phyloP scores from a whole-genome alignment of 805 yeast species.

The Candida coleopterorum region DNA sequence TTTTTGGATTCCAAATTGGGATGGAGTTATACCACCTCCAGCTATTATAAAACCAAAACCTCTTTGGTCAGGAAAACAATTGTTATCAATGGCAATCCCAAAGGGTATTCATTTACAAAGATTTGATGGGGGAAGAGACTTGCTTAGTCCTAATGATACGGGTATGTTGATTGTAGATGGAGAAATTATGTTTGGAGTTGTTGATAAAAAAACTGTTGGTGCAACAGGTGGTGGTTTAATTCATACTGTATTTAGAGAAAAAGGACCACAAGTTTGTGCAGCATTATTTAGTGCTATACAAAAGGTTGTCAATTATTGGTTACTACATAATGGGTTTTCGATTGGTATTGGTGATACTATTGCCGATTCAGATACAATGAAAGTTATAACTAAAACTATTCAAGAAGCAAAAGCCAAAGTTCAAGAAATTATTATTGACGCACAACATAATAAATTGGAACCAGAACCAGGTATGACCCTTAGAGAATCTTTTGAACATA shows the following conservation, averaged over 20 bases:
- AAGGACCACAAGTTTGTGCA: constrained; percentile 89
- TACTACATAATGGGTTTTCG: constrained; percentile 93
- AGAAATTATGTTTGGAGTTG: constrained; percentile 95
- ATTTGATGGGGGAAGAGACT: constrained; percentile 83
- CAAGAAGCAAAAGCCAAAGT: constrained; percentile 91
- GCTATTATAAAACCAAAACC: constrained; percentile 93
- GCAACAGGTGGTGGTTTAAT: constrained; percentile 97
- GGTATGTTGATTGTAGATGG: constrained; percentile 97
- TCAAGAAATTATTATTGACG: constrained; percentile 87
- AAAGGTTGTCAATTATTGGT: constrained; percentile 94
- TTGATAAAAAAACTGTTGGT: constrained; percentile 97
- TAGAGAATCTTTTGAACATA: constrained; percentile 97
- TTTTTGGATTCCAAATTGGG: constrained; percentile 99
- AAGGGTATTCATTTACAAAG: constrained; percentile 93
- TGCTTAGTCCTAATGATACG: constrained; percentile 81
- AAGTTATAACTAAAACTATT: constrained; percentile 86
- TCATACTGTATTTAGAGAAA: constrained; percentile 96
- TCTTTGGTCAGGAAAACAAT: constrained; percentile 96
- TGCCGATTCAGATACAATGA: constrained; percentile 96
- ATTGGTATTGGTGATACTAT: constrained; percentile 99
- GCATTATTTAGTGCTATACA: constrained; percentile 88
- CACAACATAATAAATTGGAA: constrained; percentile 80
- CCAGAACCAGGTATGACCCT: constrained; percentile 99
- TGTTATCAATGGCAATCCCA: constrained; percentile 89
- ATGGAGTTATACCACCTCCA: constrained; percentile 95